Percentiles rank a stretch among this genome's conserved stretches.
Conservation (phyloP, 148 eudicot species). For the Dysphania ambrosioides region DNA sequence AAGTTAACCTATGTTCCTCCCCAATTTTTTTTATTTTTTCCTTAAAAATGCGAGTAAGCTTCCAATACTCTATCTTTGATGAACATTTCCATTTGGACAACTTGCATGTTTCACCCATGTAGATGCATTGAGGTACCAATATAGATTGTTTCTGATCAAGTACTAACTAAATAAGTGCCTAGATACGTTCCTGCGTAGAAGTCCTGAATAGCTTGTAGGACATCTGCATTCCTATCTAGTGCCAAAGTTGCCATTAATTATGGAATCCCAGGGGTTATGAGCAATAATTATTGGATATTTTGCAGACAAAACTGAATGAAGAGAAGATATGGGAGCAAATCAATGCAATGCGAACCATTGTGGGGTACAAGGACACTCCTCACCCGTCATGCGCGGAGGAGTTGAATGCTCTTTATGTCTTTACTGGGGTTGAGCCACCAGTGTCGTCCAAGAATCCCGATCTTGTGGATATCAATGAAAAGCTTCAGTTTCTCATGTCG, state of each 20-base stretch:
- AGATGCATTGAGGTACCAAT: not conserved
- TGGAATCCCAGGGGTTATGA: not conserved
- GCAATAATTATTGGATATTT: not conserved
- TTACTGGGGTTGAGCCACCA: slow-evolving; percentile 81
- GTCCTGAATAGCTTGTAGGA: not conserved
- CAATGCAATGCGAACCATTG: slow-evolving; percentile 49
- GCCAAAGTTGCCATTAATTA: not conserved
- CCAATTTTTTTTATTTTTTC: not conserved
- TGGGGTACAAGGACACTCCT: slow-evolving; percentile 52
- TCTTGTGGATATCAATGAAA: slow-evolving; percentile 37
- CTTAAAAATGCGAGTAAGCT: not conserved
- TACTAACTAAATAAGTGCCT: not conserved
- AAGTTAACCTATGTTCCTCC: no score
- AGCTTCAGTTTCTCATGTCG: slow-evolving; percentile 67
- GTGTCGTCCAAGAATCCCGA: slow-evolving; percentile 33
- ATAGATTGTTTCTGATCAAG: not conserved
- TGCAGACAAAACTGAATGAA: slow-evolving; percentile 38
- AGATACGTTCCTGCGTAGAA: not conserved
- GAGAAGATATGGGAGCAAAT: slow-evolving; percentile 58
- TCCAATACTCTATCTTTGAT: not conserved
- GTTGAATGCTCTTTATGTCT: slow-evolving; percentile 62
- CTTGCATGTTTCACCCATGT: not conserved
- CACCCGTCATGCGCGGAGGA: slow-evolving; percentile 46
- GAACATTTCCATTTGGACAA: not conserved
- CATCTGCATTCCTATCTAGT: not conserved